These are phyloP conservation scores for Xenosphaeropsis pyriputrescens DNA, from an alignment of 2,329 filamentous ascomycete genomes.

Conservation along the genomic window DNA sequence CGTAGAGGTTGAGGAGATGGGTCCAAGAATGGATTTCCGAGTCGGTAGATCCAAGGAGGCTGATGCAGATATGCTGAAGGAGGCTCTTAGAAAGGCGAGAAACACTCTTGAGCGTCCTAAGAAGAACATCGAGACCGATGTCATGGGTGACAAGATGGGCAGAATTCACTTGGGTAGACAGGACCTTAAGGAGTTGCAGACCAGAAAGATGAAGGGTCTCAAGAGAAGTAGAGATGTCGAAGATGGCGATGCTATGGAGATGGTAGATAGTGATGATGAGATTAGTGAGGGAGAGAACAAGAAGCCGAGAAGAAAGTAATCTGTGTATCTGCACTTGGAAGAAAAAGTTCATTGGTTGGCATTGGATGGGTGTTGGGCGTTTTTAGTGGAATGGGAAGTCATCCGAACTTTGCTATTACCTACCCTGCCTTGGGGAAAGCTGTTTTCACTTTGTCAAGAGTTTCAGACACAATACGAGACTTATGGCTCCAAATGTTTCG, in stretches of 20 bases:
- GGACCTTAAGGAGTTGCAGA: slow-evolving; percentile 77
- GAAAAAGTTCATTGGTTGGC: slow-evolving; percentile 1
- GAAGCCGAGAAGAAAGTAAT: slow-evolving; percentile 11
- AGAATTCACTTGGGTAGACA: slow-evolving; percentile 84
- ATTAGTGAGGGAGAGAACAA: slow-evolving; percentile 15
- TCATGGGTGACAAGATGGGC: slow-evolving; percentile 92
- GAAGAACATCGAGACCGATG: slow-evolving; percentile 91
- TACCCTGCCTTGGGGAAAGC: too few relatives aligned
- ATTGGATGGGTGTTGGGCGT: slow-evolving; percentile 1
- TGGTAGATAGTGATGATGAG: slow-evolving; percentile 31
- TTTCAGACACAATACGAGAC: too few relatives aligned
- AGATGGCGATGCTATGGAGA: slow-evolving; percentile 34
- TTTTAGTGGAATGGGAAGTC: background rate
- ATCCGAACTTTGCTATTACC: too few relatives aligned
- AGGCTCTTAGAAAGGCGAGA: slow-evolving; percentile 78
- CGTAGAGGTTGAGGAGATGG: slow-evolving; percentile 91
- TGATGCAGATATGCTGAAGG: slow-evolving; percentile 69
- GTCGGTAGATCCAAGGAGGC: slow-evolving; percentile 70
- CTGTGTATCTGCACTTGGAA: slow-evolving; percentile 2
- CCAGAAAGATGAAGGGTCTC: slow-evolving; percentile 97
- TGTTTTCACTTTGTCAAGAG: background rate
- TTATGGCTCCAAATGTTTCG: too few relatives aligned
- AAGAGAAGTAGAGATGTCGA: slow-evolving; percentile 63
- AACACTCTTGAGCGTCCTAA: slow-evolving; percentile 63
- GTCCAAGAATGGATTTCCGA: slow-evolving; percentile 82